These are phyloP conservation scores for Kluyveromyces sp. DNA, from an alignment of 1,139 yeast species.

Conservation along the genomic window DNA sequence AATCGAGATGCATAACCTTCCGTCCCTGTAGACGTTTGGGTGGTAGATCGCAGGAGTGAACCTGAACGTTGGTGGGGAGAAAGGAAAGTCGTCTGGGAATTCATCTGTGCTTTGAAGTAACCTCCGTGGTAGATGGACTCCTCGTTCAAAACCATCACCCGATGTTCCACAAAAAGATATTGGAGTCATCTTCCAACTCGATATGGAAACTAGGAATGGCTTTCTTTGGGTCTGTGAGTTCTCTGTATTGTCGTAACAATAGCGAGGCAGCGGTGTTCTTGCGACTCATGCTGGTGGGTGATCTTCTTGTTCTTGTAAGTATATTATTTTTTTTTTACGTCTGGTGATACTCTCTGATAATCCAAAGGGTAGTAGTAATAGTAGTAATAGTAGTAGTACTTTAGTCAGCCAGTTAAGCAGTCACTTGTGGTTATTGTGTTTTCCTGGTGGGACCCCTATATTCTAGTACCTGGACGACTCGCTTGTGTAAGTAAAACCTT, in stretches of 20 bases:
- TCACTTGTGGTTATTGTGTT: too few relatives aligned
- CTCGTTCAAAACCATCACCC: conserved; percentile 89
- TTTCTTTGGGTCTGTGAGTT: conserved; percentile 86
- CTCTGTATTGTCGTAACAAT: conserved; percentile 87
- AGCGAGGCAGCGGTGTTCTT: conserved; percentile 52
- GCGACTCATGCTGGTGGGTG: conserved; percentile 13
- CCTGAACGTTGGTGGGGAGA: conserved; percentile 82
- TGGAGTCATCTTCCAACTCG: conserved; percentile 71
- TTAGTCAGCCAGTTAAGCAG: too few relatives aligned
- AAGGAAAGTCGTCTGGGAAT: conserved; percentile 91
- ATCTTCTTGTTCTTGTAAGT: neutral
- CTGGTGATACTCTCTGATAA: too few relatives aligned
- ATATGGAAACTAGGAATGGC: conserved; percentile 89
- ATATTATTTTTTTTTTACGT: neutral
- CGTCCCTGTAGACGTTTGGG: conserved; percentile 91
- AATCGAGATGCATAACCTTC: conserved; percentile 85
- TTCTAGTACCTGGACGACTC: too few relatives aligned
- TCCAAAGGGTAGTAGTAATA: too few relatives aligned
- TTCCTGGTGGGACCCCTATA: too few relatives aligned
- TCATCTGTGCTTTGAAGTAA: conserved; percentile 90
- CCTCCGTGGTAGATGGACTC: conserved; percentile 94
- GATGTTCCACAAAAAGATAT: conserved; percentile 85
- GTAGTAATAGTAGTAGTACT: too few relatives aligned
- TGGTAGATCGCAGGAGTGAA: conserved; percentile 94
- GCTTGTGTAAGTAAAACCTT: too few relatives aligned